Base-by-base conservation (phyloP, 2,329 filamentous ascomycete species). In the Aspergillus nomiae region DNA sequence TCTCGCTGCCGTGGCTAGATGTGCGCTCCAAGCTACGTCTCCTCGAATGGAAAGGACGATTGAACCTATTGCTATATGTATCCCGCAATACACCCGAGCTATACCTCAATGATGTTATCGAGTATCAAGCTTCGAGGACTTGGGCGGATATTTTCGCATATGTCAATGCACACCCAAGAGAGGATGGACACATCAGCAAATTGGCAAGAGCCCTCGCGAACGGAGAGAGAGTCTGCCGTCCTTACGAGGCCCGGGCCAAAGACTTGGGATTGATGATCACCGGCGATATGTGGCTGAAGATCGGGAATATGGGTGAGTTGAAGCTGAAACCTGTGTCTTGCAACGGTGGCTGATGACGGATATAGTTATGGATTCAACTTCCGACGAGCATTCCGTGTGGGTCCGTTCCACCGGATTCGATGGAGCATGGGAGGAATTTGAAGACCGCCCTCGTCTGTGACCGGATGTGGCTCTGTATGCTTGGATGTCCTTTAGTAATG, bases 161-260 rank as follows among this genome's bases (percentile, higher is more conserved):
- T 58, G 84, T 78, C 56, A 83, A 83, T 59, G 68, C 70, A 41
- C 73, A 82, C 26, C 72, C 83, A 0, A 32, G 48, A 2, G 94
- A 97, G 68, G 93, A 97, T 76, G 93, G 94, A 0, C 94, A 98
- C 77, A 83, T 87, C 11, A 83, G 89, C 59, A 97, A 97, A 77
- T 78, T 96, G 6, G 82, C 89, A 9, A 82, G 93, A 36, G 89
- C 92, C 1, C 76, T 95, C 21, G 85, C 85, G 4, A 78, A 92
- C 69, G 92, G 87, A 1, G 82, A 89, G 77, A 78, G 77, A 78
- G 86, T 75, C 1, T 81, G 77, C 56, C 68, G 71, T 46, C 65
- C 70, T 19, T 78, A 74, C 62, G 77, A 81, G 59, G 68, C 60
- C 16, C 64, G 60, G 24, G 69, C 59, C 3, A 61, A 67, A 38